Percentiles rank a stretch among this genome's conserved stretches.
These are phyloP conservation scores for Fonsecaea multimorphosa DNA, from an alignment of 2,329 filamentous ascomycete species.

Conservation along the genomic window DNA sequence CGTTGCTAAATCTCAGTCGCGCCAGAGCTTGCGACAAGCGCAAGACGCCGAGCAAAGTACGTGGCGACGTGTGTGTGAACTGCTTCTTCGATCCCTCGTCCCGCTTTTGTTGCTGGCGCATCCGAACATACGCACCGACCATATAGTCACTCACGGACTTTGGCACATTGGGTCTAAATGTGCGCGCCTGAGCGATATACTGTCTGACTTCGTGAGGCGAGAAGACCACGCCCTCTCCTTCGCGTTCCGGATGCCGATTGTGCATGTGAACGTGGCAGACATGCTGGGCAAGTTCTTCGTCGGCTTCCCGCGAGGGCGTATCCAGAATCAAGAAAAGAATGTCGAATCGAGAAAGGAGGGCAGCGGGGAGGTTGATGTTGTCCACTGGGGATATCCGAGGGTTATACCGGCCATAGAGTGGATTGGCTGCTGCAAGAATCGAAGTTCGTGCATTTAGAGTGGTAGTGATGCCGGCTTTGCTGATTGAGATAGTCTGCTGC, in stretches of 20 bases:
- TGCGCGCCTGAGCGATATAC: slow-evolving; percentile 91
- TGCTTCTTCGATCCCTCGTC: slow-evolving; percentile 91
- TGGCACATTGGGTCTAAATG: slow-evolving; percentile 84
- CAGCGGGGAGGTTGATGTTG: slow-evolving; percentile 98
- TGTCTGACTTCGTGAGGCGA: slow-evolving; percentile 91
- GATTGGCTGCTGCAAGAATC: slow-evolving; percentile 94
- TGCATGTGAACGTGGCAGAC: slow-evolving; percentile 98
- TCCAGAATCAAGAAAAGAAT: slow-evolving; percentile 96
- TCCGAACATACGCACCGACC: slow-evolving; percentile 92
- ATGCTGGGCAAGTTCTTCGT: slow-evolving; percentile 93
- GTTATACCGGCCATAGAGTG: slow-evolving; percentile 97
- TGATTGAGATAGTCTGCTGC: slow-evolving; percentile 83
- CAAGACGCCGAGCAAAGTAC: slow-evolving; percentile 89
- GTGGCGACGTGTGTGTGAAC: slow-evolving; percentile 91
- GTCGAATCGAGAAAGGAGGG: slow-evolving; percentile 95
- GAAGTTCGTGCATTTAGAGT: slow-evolving; percentile 95
- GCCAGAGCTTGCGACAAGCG: slow-evolving; percentile 94
- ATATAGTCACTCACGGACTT: slow-evolving; percentile 91
- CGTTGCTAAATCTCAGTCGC: slow-evolving; percentile 83
- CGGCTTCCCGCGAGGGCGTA: slow-evolving; percentile 84
- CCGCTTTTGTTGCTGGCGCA: slow-evolving; percentile 88
- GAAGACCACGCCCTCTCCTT: slow-evolving; percentile 74
- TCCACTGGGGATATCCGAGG: slow-evolving; percentile 95
- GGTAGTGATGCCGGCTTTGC: slow-evolving; percentile 93
- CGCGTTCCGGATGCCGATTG: slow-evolving; percentile 85